A percentile compares a stretch with the other conserved stretches of the same genome.
Conservation (phyloP, 192 early-diverging fungal genomes). For the Mortierella alpina region DNA sequence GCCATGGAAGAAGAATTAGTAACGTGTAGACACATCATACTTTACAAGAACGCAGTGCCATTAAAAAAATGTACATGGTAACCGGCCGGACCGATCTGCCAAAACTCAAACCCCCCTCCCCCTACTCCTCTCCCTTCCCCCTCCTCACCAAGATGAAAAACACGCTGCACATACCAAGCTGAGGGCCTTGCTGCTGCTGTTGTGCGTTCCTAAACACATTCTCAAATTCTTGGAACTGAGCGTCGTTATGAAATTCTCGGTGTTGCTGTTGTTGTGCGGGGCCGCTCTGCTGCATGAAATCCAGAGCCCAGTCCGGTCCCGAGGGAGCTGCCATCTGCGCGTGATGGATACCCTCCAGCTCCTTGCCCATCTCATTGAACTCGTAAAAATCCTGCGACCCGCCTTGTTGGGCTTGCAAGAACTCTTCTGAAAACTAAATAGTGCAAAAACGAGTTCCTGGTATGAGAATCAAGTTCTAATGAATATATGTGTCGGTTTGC, state of each 20-base stretch:
- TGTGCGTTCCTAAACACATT: constrained; percentile 39
- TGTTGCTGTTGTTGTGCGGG: constrained; percentile 56
- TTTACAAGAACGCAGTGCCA: neutral
- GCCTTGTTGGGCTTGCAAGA: constrained; percentile 55
- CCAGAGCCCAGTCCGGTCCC: constrained; percentile 72
- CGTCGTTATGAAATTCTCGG: constrained; percentile 29
- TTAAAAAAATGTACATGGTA: constrained; percentile 10
- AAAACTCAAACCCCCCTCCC: neutral
- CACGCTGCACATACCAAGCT: constrained; percentile 17
- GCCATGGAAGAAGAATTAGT: constrained; percentile 39
- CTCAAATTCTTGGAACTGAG: constrained; percentile 62
- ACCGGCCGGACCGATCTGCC: neutral
- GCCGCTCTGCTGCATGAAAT: constrained; percentile 65
- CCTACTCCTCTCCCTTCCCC: neutral
- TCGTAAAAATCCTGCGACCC: constrained; percentile 63
- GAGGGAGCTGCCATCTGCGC: constrained; percentile 22
- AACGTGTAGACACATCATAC: neutral
- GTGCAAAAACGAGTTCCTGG: neutral
- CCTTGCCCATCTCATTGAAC: constrained; percentile 76
- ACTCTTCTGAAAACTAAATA: constrained; percentile 67
- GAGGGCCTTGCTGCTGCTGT: constrained; percentile 58
- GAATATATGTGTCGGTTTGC: neutral
- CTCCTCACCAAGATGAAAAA: neutral
- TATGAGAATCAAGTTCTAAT: constrained; percentile 4
- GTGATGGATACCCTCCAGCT: constrained; percentile 68